Conservation (phyloP, 2,329 filamentous ascomycete genomes). For the Fusarium anguioides region DNA sequence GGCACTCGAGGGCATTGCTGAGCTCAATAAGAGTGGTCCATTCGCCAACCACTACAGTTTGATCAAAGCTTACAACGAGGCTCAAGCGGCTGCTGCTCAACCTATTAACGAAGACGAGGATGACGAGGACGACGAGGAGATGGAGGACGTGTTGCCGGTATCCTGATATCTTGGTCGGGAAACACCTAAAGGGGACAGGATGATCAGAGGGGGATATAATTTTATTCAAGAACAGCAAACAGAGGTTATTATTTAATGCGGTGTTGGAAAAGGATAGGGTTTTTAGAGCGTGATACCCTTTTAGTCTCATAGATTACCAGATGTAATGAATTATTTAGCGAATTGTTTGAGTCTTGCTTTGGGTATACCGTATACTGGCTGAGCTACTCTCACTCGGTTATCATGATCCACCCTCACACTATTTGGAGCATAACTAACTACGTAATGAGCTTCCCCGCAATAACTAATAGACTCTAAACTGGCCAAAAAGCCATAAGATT, state of each 20-base stretch:
- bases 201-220: not conserved
- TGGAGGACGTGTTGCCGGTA: slow-evolving; percentile 76
- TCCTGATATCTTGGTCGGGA: slow-evolving; percentile 20
- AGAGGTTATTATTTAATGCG: slow-evolving; percentile 7
- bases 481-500: slow-evolving; percentile 5
- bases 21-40: slow-evolving; percentile 82
- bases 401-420: slow-evolving; percentile 32
- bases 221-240: not conserved
- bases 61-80: slow-evolving; percentile 65
- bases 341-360: slow-evolving; percentile 1
- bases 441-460: slow-evolving; percentile 40
- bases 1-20: slow-evolving; percentile 83
- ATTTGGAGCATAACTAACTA: slow-evolving; percentile 32
- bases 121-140: slow-evolving; percentile 76
- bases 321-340: slow-evolving; percentile 31
- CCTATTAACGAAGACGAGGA: slow-evolving; percentile 69
- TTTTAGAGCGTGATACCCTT: slow-evolving; percentile 48
- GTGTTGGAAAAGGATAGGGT: slow-evolving; percentile 32
- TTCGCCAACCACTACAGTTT: slow-evolving; percentile 90
- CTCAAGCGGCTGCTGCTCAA: slow-evolving; percentile 66
- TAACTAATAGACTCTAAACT: slow-evolving; percentile 17
- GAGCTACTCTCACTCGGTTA: slow-evolving; percentile 7
- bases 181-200: not conserved
- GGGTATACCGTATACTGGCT: not conserved
- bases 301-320: slow-evolving; percentile 28